These are phyloP conservation scores for Pseudonitzschia delicatissima DNA, from an alignment of 108 stramenopile genomes.

Conservation along the genomic window DNA sequence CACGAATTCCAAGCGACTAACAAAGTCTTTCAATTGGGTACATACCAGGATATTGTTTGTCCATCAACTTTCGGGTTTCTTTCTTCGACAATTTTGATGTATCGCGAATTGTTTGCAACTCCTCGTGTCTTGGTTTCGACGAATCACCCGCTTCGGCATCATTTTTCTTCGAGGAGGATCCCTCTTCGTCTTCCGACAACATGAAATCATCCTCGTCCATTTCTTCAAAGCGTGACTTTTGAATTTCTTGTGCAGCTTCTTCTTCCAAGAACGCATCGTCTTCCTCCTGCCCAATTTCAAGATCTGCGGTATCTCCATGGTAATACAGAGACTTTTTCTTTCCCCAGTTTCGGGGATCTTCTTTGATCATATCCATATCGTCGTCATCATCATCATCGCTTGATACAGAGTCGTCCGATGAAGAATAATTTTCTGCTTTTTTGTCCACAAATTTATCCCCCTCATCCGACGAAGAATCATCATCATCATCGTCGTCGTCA, in stretches of 20 bases:
- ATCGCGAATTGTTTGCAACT: slow-evolving; percentile 23
- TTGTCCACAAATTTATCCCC: slow-evolving; percentile 25
- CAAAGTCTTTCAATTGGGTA: no score
- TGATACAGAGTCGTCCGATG: background rate
- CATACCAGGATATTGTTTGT: slow-evolving; percentile 57
- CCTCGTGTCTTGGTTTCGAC: slow-evolving; percentile 1
- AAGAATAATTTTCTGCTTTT: background rate
- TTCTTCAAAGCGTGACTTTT: slow-evolving; percentile 59
- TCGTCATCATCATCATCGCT: slow-evolving; percentile 17
- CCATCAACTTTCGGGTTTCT: slow-evolving; percentile 56
- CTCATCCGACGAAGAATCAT: slow-evolving; percentile 27
- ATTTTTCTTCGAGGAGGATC: slow-evolving; percentile 1
- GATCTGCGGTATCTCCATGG: slow-evolving; percentile 91
- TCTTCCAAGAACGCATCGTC: slow-evolving; percentile 81
- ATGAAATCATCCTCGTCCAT: slow-evolving; percentile 86
- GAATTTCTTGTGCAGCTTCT: slow-evolving; percentile 81
- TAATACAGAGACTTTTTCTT: slow-evolving; percentile 84
- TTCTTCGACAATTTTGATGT: slow-evolving; percentile 52
- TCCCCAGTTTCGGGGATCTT: slow-evolving; percentile 77
- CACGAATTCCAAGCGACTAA: background rate
- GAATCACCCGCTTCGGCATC: background rate
- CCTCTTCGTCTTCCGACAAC: slow-evolving; percentile 47
- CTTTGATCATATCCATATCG: slow-evolving; percentile 19
- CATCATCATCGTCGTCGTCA: slow-evolving; percentile 24
- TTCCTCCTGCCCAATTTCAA: slow-evolving; percentile 91